Evolutionary conservation across 2,329 filamentous ascomycete species (phyloP).

Genomic region (Trichoderma sp.): DNA sequence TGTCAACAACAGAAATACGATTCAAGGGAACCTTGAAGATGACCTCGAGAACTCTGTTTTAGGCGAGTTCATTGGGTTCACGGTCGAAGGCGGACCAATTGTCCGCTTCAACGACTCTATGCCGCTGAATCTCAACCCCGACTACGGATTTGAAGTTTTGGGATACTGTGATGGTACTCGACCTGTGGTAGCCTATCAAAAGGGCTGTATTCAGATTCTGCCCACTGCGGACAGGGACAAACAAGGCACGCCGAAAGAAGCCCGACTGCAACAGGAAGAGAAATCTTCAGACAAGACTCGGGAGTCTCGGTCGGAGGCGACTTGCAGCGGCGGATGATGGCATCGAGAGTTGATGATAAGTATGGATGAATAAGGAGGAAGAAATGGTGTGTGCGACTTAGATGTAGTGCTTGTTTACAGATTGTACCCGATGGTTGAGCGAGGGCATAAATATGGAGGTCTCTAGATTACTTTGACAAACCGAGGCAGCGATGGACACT

Average conservation of each 20-base stretch:
- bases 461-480: neutral
- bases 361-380: too few species aligned
- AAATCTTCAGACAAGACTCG: neutral
- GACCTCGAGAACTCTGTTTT: conserved; percentile 35
- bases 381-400: too few species aligned
- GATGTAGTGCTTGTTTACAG: neutral
- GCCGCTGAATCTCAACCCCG: conserved; percentile 30
- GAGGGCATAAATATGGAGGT: neutral
- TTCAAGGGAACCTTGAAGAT: conserved; percentile 26
- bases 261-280: neutral
- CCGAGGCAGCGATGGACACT: neutral
- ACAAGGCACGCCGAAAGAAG: neutral
- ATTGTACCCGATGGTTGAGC: neutral
- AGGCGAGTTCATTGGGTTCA: conserved; percentile 43
- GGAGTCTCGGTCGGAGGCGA: neutral
- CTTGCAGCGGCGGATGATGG: neutral
- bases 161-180: conserved; percentile 35
- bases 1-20: conserved; percentile 33
- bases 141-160: conserved; percentile 37
- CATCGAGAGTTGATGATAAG: too few species aligned
- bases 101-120: conserved; percentile 41
- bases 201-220: conserved; percentile 30
- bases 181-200: conserved; percentile 40
- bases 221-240: neutral
- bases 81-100: conserved; percentile 45